Percentiles rank a stretch among this genome's conserved stretches.
Evolutionary conservation across 306 rosid genomes (phyloP).

Genomic region (Castanea mollissima): DNA sequence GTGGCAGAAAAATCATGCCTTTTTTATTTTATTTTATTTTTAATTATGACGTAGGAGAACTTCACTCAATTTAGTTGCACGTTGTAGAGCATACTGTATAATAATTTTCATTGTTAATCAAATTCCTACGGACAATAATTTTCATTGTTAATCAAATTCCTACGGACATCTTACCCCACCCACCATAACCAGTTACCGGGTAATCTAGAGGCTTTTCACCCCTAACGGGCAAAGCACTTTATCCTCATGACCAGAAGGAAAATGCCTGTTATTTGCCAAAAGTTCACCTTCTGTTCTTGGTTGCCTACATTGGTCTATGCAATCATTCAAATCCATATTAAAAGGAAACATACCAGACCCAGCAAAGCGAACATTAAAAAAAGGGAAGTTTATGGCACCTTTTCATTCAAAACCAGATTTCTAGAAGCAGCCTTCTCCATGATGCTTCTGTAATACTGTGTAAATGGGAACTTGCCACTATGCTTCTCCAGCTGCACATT

Average conservation of each 20-base stretch:
- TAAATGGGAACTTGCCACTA: constrained; percentile 49
- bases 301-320: background rate
- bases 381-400: constrained; percentile 47
- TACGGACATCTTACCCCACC: too few relatives aligned
- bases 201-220: too few relatives aligned
- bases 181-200: too few relatives aligned
- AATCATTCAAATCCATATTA: background rate
- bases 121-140: too few relatives aligned
- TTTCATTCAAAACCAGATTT: constrained; percentile 39
- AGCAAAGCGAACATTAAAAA: background rate
- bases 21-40: too few relatives aligned
- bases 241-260: background rate
- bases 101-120: too few relatives aligned
- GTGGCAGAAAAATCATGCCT: background rate
- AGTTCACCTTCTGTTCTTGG: background rate
- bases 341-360: background rate
- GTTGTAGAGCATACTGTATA: too few relatives aligned
- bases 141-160: too few relatives aligned
- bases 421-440: constrained; percentile 69
- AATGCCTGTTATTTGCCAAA: background rate
- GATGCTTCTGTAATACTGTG: constrained; percentile 77
- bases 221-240: too few relatives aligned
- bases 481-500: constrained; percentile 65
- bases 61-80: too few relatives aligned
- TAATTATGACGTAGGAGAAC: too few relatives aligned